These are phyloP conservation scores for Debaryomyces robertsiae DNA, from an alignment of 1,139 yeast genomes.

Conservation along the genomic window DNA sequence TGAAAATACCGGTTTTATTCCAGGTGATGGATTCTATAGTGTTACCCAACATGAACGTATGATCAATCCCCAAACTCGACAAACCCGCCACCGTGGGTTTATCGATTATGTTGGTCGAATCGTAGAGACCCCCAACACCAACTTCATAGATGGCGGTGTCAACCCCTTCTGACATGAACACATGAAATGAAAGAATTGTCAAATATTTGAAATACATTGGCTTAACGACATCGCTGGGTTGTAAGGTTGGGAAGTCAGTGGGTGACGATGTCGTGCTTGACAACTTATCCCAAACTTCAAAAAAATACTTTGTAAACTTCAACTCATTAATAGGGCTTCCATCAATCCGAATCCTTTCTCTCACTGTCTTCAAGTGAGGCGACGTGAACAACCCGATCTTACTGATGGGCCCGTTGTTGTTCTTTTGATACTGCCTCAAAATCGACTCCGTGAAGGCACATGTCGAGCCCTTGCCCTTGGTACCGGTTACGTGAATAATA, in stretches of 20 bases:
- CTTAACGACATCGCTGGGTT: conserved; percentile 59
- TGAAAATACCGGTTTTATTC: conserved; percentile 96
- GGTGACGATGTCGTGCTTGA: conserved; percentile 60
- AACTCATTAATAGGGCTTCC: conserved; percentile 83
- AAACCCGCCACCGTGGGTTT: conserved; percentile 87
- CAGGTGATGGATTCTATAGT: conserved; percentile 91
- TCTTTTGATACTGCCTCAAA: conserved; percentile 55
- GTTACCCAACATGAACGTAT: conserved; percentile 82
- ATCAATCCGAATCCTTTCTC: conserved; percentile 88
- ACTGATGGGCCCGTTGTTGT: conserved; percentile 26
- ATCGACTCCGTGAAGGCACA: conserved; percentile 93
- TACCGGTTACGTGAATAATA: conserved; percentile 91
- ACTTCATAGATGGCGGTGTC: conserved; percentile 95
- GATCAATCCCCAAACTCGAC: conserved; percentile 88
- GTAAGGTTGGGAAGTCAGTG: conserved; percentile 70
- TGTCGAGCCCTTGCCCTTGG: conserved; percentile 98
- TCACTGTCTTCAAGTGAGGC: conserved; percentile 90
- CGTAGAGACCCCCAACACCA: conserved; percentile 97
- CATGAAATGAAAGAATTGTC: conserved; percentile 88
- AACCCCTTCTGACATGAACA: conserved; percentile 82
- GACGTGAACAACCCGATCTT: conserved; percentile 92
- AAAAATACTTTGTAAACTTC: conserved; percentile 83
- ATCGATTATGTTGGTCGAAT: conserved; percentile 85
- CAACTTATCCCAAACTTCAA: conserved; percentile 88
- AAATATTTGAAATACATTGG: conserved; percentile 94